Conservation (phyloP, 2,329 filamentous ascomycete genomes). For the Xenosphaeropsis pyriputrescens region DNA sequence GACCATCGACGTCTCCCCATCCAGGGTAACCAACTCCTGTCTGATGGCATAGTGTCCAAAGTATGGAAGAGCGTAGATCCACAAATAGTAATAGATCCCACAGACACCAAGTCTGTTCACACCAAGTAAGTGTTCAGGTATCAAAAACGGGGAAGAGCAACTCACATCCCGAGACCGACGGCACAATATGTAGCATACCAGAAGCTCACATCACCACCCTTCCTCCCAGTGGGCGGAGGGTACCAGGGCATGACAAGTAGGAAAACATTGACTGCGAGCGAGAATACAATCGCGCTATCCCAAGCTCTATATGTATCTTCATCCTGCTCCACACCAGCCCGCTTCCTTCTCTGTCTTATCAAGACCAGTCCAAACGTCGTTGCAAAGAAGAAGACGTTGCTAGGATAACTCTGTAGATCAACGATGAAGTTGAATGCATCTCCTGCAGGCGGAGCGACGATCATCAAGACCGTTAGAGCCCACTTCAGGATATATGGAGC, state of each 20-base stretch:
- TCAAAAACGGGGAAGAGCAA: constrained; percentile 9
- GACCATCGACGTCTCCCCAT: constrained; percentile 26
- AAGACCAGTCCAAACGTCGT: constrained; percentile 42
- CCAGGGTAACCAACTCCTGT: constrained; percentile 35
- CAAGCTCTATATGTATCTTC: constrained; percentile 41
- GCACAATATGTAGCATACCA: constrained; percentile 60
- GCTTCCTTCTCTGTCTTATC: constrained; percentile 36
- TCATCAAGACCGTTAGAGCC: constrained; percentile 39
- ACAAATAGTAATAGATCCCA: constrained; percentile 39
- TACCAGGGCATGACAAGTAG: constrained; percentile 59
- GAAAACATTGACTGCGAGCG: constrained; percentile 42
- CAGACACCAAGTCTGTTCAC: constrained; percentile 31
- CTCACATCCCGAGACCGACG: constrained; percentile 48
- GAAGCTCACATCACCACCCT: constrained; percentile 53
- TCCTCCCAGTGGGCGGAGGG: constrained; percentile 42
- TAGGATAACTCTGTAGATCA: constrained; percentile 42
- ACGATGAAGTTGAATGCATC: constrained; percentile 51
- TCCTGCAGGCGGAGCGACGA: constrained; percentile 39
- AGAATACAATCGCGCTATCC: constrained; percentile 42
- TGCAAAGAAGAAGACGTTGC: constrained; percentile 38
- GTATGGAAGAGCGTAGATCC: constrained; percentile 40
- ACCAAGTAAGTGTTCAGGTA: neutral
- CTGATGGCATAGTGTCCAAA: constrained; percentile 37
- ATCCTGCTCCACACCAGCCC: constrained; percentile 28
- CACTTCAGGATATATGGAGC: constrained; percentile 41